These are phyloP conservation scores for Naganishia antarctica DNA, from an alignment of 768 basidiomycete genomes.

Conservation along the genomic window DNA sequence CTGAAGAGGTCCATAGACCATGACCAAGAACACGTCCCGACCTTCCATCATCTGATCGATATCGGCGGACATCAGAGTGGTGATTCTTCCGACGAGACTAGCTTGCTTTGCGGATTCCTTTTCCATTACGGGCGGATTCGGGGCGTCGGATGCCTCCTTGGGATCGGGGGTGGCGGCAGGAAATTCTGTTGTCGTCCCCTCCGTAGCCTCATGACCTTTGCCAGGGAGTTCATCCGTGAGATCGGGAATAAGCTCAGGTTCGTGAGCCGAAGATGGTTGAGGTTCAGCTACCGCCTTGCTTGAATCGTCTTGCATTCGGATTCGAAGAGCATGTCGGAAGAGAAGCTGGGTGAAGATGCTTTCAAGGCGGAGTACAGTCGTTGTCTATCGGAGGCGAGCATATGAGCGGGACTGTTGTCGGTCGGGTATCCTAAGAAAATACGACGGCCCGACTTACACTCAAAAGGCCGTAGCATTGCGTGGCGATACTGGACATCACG, in stretches of 20 bases:
- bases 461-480: conserved; percentile 55
- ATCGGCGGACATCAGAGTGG: conserved; percentile 70
- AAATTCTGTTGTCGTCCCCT: neutral
- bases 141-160: neutral
- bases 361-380: conserved; percentile 55
- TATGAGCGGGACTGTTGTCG: too few relatives aligned
- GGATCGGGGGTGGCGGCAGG: conserved; percentile 31
- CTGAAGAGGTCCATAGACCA: conserved; percentile 52
- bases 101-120: conserved; percentile 28
- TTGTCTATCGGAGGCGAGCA: conserved; percentile 47
- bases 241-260: conserved; percentile 1
- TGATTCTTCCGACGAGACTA: conserved; percentile 69
- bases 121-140: too few relatives aligned
- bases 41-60: conserved; percentile 51
- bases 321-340: conserved; percentile 75
- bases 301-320: conserved; percentile 59
- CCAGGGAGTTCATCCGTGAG: neutral
- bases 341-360: conserved; percentile 61
- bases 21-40: conserved; percentile 48
- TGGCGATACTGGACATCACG: conserved; percentile 47
- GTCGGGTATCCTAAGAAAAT: too few relatives aligned
- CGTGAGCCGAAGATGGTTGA: conserved; percentile 33
- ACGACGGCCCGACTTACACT: conserved; percentile 1
- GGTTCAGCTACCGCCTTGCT: conserved; percentile 32
- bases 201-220: conserved; percentile 4